These are phyloP conservation scores for Luzula sylvatica DNA, from an alignment of 176 grass and related monocot species.

Conservation along the genomic window DNA sequence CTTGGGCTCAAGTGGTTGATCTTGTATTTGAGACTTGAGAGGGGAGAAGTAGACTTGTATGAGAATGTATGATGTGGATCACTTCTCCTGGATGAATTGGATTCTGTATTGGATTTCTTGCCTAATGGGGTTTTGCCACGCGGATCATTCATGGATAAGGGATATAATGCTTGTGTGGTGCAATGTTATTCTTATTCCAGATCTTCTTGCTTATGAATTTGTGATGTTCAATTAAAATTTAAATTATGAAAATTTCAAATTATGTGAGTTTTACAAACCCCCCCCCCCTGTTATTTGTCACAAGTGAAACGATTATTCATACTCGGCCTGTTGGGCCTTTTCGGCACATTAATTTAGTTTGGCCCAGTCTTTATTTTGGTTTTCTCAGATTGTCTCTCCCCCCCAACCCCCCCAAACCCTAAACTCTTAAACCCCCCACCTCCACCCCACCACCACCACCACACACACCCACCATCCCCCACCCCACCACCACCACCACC, in stretches of 20 bases:
- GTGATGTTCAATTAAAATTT: background rate
- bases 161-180: too few relatives aligned
- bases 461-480: too few relatives aligned
- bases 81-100: constrained; percentile 55
- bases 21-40: constrained; percentile 4
- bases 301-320: too few relatives aligned
- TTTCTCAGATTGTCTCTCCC: too few relatives aligned
- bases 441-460: too few relatives aligned
- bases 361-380: too few relatives aligned
- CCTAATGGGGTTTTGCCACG: constrained; percentile 49
- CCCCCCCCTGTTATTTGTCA: too few relatives aligned
- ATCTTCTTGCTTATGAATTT: background rate
- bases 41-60: constrained; percentile 18
- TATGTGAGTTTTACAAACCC: background rate
- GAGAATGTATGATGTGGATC: constrained; percentile 46
- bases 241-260: background rate
- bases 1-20: background rate
- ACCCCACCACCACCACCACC: too few relatives aligned
- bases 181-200: constrained; percentile 3
- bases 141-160: constrained; percentile 79
- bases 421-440: too few relatives aligned
- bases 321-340: too few relatives aligned
- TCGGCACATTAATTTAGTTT: too few relatives aligned
- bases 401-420: too few relatives aligned
- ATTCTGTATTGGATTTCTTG: constrained; percentile 5